Conservation (phyloP, 1,139 yeast species). For the Suhomyces maxii region DNA sequence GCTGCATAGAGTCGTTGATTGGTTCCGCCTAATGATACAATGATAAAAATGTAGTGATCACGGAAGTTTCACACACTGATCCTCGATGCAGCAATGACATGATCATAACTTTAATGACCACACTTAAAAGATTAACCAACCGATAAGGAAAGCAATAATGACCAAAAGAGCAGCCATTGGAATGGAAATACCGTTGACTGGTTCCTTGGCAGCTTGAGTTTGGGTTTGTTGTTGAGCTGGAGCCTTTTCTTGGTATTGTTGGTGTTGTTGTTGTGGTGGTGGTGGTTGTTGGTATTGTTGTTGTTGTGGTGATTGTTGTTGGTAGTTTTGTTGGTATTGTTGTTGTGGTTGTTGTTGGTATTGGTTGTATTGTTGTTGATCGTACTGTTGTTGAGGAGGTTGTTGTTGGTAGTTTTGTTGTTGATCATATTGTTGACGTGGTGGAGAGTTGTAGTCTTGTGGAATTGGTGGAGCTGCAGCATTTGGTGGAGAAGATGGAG, state of each 20-base stretch:
- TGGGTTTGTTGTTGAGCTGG: conserved; percentile 9
- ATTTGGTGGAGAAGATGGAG: conserved; percentile 9
- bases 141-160: conserved; percentile 57
- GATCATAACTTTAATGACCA: neutral
- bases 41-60: neutral
- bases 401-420: neutral
- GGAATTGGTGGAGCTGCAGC: conserved; percentile 12
- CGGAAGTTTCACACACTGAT: neutral
- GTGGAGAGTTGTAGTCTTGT: conserved; percentile 12
- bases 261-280: neutral
- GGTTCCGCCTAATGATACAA: conserved; percentile 7
- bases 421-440: neutral
- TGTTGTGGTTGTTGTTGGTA: neutral
- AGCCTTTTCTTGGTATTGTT: conserved; percentile 9
- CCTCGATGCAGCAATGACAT: neutral
- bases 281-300: conserved; percentile 7
- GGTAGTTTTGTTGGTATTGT: neutral
- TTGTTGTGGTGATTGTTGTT: neutral
- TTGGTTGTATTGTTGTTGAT: conserved; percentile 1
- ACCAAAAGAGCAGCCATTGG: conserved; percentile 53
- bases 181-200: conserved; percentile 52
- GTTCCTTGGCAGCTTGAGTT: conserved; percentile 22
- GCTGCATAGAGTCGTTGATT: neutral
- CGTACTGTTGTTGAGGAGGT: neutral
- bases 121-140: conserved; percentile 55